Conservation (phyloP, 176 grass and related monocot species). For the maize (Zea mays) region DNA sequence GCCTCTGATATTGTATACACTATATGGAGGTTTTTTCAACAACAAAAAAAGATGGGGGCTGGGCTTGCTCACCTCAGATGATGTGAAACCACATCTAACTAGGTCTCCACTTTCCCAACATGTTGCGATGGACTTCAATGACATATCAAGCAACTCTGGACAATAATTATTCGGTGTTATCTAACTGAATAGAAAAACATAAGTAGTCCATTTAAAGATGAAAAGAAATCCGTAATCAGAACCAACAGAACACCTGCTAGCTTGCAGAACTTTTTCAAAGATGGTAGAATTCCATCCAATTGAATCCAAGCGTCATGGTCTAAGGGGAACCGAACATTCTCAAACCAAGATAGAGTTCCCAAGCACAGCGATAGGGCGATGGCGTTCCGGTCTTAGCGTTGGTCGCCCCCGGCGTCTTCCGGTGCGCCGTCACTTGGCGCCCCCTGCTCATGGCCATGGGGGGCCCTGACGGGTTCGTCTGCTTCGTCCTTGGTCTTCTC, state of each 20-base stretch:
- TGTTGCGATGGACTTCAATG: slow-evolving; percentile 80
- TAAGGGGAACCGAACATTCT: too few species aligned
- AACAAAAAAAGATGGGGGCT: not conserved
- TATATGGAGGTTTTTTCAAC: not conserved
- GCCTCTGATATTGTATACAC: not conserved
- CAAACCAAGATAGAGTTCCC: too few species aligned
- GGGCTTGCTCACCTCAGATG: slow-evolving; percentile 61
- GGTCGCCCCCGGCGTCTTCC: too few species aligned
- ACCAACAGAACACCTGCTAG: slow-evolving; percentile 61
- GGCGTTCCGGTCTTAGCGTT: too few species aligned
- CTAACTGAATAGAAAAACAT: not conserved
- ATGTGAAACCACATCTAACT: slow-evolving; percentile 68
- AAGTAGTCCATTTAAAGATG: slow-evolving; percentile 12
- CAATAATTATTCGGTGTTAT: slow-evolving; percentile 35
- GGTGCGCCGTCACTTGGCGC: too few species aligned
- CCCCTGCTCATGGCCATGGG: too few species aligned
- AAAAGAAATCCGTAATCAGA: not conserved
- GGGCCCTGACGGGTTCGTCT: too few species aligned
- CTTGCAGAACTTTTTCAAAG: slow-evolving; percentile 78
- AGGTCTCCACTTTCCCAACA: slow-evolving; percentile 88
- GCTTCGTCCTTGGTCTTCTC: too few species aligned
- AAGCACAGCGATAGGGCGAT: too few species aligned
- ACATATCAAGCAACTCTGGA: slow-evolving; percentile 94
- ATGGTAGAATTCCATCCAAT: slow-evolving; percentile 63
- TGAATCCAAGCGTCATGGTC: slow-evolving; percentile 54